Base-by-base conservation (phyloP, 441 rosid species). In the Gossypium lobatum region DNA sequence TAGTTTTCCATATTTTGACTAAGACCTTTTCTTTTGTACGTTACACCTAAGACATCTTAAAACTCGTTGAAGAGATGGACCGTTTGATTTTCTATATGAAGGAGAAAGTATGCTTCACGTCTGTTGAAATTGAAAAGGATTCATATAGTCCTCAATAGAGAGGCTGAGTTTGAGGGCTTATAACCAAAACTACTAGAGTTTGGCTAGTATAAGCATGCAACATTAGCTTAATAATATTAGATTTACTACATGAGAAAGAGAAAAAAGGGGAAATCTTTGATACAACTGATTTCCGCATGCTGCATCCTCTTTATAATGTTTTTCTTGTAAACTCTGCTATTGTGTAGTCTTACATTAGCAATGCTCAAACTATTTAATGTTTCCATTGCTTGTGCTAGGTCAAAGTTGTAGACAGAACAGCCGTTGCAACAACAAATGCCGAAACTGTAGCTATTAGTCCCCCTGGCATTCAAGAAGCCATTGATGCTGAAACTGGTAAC, bases 391-490 rank as follows among this genome's bases (percentile, higher is more conserved):
- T 71, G n/a, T 65, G 31, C 46, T 83, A 89, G 96, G 97, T 90
- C 17, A 89, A 90, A 85, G 97, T 93, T 77, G 79, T 77, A n/a
- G 98, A 93, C 75, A 89, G 98, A 86, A 87, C 89, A 53, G 89
- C 88, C 14, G 89, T 89, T 79, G 80, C 85, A 60, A 91, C 97
- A 23, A 71, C 92, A 59, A 88, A 85, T 78, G 90, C 90, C 69
- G 97, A 95, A 80, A 95, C 98, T 1, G 76, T 81, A 80, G 97
- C 80, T 18, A 79, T 93, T 60, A 87, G 34, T 62, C 99, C 98
- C n/a, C 75, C 76, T 71, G 96, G 95, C 70, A 85, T 93, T 78
- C 99, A 95, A 82, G 97, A 95, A 62, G 96, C 89, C 34, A 93
- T 95, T 62, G 77, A 88, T 80, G 80, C 87, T 14, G 97, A 90